phyloP scores from a whole-genome alignment of 1,139 yeast species.

The Wickerhamomyces sp. region DNA sequence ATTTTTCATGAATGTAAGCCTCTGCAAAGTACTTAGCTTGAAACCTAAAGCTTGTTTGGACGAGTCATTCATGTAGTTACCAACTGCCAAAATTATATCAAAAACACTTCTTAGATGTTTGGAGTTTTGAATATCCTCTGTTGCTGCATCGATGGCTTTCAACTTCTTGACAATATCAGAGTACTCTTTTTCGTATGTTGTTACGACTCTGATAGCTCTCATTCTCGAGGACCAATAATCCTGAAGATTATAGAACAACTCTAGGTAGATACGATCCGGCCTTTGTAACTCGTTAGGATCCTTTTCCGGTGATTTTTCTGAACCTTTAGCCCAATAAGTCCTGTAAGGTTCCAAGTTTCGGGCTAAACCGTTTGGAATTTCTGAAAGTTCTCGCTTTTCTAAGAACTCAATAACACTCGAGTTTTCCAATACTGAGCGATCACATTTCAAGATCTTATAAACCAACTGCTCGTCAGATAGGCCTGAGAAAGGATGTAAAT shows the following conservation, averaged over 20 bases:
- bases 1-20: slow-evolving; percentile 73
- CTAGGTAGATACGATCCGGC: slow-evolving; percentile 71
- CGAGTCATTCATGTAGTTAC: slow-evolving; percentile 79
- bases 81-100: slow-evolving; percentile 74
- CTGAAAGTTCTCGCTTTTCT: slow-evolving; percentile 62
- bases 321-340: slow-evolving; percentile 45
- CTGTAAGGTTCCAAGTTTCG: slow-evolving; percentile 65
- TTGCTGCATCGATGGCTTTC: slow-evolving; percentile 59
- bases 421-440: slow-evolving; percentile 47
- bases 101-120: slow-evolving; percentile 58
- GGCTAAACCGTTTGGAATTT: slow-evolving; percentile 58
- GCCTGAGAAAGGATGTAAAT: slow-evolving; percentile 56
- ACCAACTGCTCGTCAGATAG: slow-evolving; percentile 54
- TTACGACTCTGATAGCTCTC: slow-evolving; percentile 58
- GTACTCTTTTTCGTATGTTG: slow-evolving; percentile 65
- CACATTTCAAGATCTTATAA: slow-evolving; percentile 57
- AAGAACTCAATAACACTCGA: slow-evolving; percentile 68
- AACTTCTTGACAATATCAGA: slow-evolving; percentile 59
- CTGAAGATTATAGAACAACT: slow-evolving; percentile 66
- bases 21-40: slow-evolving; percentile 66
- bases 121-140: slow-evolving; percentile 55
- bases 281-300: slow-evolving; percentile 72
- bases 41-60: slow-evolving; percentile 80
- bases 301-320: slow-evolving; percentile 56
- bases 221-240: slow-evolving; percentile 80